Conservation (phyloP, 148 eudicot genomes). For the Rhododendron mucronatum region DNA sequence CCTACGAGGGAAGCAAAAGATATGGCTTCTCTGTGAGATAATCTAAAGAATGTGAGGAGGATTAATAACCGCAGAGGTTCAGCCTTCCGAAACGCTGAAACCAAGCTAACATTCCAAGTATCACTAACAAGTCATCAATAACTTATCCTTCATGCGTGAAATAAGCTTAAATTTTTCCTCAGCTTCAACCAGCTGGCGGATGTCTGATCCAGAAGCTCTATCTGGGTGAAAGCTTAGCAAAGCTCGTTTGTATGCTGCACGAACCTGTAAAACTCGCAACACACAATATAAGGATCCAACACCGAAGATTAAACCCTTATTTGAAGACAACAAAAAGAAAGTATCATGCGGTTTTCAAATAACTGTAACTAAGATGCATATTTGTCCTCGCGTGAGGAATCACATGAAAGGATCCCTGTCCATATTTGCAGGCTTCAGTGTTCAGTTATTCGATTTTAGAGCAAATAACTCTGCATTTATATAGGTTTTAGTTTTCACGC, state of each 20-base stretch:
- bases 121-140: background rate
- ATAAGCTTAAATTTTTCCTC: slow-evolving; percentile 96
- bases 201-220: slow-evolving; percentile 55
- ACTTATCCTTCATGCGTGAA: slow-evolving; percentile 75
- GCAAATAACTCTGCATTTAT: background rate
- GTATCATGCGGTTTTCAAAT: background rate
- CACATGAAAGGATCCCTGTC: background rate
- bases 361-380: background rate
- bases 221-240: slow-evolving; percentile 83
- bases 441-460: too few relatives aligned
- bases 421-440: background rate
- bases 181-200: slow-evolving; percentile 83
- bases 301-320: background rate
- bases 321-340: background rate
- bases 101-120: too few relatives aligned
- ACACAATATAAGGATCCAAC: background rate
- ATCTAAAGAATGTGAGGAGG: background rate
- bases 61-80: background rate
- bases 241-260: slow-evolving; percentile 73
- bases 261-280: slow-evolving; percentile 44
- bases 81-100: too few relatives aligned
- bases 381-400: background rate
- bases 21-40: background rate
- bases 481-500: background rate
- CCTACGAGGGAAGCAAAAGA: background rate